Conservation (phyloP, 306 rosid genomes). For the Chamaecrista fasciculata region DNA sequence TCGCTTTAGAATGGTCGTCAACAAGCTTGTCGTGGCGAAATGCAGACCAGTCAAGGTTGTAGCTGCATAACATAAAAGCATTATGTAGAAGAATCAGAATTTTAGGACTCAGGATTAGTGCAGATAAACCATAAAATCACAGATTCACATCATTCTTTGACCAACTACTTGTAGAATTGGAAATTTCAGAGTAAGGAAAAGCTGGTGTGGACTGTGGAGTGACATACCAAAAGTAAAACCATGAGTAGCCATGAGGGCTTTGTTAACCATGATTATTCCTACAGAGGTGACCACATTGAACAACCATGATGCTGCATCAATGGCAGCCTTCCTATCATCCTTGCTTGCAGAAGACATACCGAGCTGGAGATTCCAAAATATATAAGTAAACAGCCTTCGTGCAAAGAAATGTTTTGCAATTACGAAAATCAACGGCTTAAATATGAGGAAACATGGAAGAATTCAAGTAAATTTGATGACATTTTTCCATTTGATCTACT, state of each 20-base stretch:
- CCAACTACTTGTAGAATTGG: slow-evolving; percentile 17
- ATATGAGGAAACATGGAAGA: slow-evolving; percentile 27
- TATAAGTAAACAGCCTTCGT: neutral
- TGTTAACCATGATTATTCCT: slow-evolving; percentile 71
- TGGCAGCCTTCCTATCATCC: slow-evolving; percentile 49
- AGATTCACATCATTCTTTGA: slow-evolving; percentile 13
- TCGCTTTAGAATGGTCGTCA: slow-evolving; percentile 55
- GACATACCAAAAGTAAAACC: slow-evolving; percentile 70
- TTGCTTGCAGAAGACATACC: slow-evolving; percentile 54
- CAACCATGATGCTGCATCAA: slow-evolving; percentile 76
- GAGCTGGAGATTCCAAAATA: slow-evolving; percentile 2
- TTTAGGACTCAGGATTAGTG: neutral
- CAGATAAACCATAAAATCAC: neutral
- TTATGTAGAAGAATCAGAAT: neutral
- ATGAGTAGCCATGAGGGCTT: slow-evolving; percentile 66
- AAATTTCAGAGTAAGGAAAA: neutral
- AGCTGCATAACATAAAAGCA: slow-evolving; percentile 55
- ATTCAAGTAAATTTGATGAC: neutral
- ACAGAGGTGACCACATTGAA: slow-evolving; percentile 80
- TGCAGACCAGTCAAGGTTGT: slow-evolving; percentile 81
- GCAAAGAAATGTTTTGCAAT: neutral
- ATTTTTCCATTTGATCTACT: neutral
- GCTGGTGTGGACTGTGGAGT: neutral
- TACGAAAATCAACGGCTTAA: slow-evolving; percentile 16
- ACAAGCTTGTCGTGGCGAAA: slow-evolving; percentile 66